These are phyloP conservation scores for Tuber indicum DNA, from an alignment of 495 filamentous ascomycete genomes.

Conservation along the genomic window DNA sequence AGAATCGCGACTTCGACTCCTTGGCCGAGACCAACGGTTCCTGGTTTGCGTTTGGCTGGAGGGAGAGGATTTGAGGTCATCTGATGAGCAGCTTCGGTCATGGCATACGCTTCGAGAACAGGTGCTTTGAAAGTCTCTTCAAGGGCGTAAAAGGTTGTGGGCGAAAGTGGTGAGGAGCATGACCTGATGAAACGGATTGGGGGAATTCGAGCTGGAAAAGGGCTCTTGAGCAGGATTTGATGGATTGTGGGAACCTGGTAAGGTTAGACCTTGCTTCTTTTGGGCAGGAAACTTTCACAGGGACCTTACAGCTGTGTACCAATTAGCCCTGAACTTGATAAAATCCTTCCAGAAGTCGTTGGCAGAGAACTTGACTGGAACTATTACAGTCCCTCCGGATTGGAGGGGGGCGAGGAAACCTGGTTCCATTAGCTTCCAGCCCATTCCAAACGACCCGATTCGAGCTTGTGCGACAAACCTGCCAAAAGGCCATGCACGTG, in stretches of 20 bases:
- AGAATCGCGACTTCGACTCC: constrained; percentile 75
- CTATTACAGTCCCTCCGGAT: constrained; percentile 65
- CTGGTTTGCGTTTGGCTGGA: constrained; percentile 63
- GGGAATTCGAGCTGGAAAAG: constrained; percentile 58
- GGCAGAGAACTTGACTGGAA: constrained; percentile 72
- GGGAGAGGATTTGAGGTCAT: constrained; percentile 84
- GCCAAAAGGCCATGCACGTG: constrained; percentile 81
- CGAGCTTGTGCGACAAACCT: constrained; percentile 39
- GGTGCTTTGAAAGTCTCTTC: constrained; percentile 66
- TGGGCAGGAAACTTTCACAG: not conserved
- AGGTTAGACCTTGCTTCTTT: constrained; percentile 30
- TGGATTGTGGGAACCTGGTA: constrained; percentile 66
- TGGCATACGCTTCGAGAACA: constrained; percentile 82
- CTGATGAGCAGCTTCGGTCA: constrained; percentile 86
- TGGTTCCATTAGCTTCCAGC: not conserved
- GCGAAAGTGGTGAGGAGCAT: constrained; percentile 73
- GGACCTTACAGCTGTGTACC: constrained; percentile 61
- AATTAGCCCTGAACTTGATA: constrained; percentile 61
- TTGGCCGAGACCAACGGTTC: constrained; percentile 71
- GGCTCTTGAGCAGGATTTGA: constrained; percentile 70
- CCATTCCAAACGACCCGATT: not conserved
- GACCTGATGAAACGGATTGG: constrained; percentile 79
- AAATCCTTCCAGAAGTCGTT: constrained; percentile 76
- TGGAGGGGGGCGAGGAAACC: constrained; percentile 63
- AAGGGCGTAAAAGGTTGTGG: constrained; percentile 66